Evolutionary conservation across 495 filamentous ascomycete species (phyloP).

Genomic region (Clohesyomyces aquaticus): DNA sequence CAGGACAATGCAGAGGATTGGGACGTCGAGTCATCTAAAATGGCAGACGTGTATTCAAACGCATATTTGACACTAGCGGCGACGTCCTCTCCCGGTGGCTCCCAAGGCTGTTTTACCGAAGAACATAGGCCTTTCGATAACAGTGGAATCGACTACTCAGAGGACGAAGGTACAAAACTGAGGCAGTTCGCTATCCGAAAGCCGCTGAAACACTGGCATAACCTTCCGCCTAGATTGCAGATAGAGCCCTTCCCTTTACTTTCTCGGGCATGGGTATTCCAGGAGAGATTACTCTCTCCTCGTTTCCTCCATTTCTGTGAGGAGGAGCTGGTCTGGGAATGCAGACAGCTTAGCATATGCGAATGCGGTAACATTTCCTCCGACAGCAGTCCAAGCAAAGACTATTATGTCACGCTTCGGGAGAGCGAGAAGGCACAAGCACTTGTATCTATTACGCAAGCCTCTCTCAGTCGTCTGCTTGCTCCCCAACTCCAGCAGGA

Average conservation of each 20-base stretch:
- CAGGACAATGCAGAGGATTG: too few relatives aligned
- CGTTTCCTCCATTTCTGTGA: conserved; percentile 11
- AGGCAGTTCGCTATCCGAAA: neutral
- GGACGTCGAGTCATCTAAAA: conserved; percentile 17
- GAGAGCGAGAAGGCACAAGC: neutral
- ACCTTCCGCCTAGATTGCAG: neutral
- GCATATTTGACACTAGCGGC: conserved; percentile 11
- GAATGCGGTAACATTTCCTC: conserved; percentile 18
- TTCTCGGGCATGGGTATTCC: conserved; percentile 12
- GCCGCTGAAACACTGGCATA: conserved; percentile 16
- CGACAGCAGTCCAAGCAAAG: neutral
- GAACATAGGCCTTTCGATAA: neutral
- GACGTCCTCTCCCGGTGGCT: conserved; percentile 6
- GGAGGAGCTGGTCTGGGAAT: conserved; percentile 16
- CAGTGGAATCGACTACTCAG: neutral
- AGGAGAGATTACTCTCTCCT: conserved; percentile 12
- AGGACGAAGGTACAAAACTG: neutral
- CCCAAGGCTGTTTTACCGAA: conserved; percentile 15
- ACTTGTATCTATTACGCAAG: neutral
- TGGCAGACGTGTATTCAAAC: conserved; percentile 20
- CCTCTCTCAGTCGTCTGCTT: neutral
- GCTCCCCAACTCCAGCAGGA: conserved; percentile 3
- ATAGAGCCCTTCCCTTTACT: conserved; percentile 9
- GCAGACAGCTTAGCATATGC: conserved; percentile 1
- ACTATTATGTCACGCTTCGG: neutral